Conservation (phyloP, 2,329 filamentous ascomycete species). For the Calonectria naviculata region DNA sequence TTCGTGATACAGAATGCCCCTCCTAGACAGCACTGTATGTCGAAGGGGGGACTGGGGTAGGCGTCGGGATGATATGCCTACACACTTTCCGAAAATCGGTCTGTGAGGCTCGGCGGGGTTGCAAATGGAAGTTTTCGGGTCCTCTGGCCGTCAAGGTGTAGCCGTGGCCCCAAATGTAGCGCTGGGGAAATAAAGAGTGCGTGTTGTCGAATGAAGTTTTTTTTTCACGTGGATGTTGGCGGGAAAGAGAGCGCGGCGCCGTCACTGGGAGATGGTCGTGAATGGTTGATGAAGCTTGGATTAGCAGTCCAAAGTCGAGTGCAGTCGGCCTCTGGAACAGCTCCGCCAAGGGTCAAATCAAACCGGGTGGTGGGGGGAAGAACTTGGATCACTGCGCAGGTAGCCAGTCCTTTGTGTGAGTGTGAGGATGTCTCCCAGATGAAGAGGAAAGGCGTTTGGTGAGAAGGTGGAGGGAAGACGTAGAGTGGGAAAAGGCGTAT, state of each 20-base stretch:
- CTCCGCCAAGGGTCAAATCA: conserved; percentile 42
- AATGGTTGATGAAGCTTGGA: conserved; percentile 36
- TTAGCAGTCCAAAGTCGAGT: conserved; percentile 49
- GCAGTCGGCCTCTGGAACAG: conserved; percentile 53
- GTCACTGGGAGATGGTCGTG: conserved; percentile 27
- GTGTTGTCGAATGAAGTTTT: neutral
- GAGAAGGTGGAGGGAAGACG: conserved; percentile 43
- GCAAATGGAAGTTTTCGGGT: conserved; percentile 13
- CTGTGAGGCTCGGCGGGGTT: conserved; percentile 23
- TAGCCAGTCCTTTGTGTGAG: conserved; percentile 22
- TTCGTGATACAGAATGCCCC: conserved; percentile 44
- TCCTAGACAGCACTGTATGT: conserved; percentile 43
- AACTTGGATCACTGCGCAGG: conserved; percentile 17
- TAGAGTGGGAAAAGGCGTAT: conserved; percentile 45
- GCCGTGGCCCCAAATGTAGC: neutral
- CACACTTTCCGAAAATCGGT: conserved; percentile 16
- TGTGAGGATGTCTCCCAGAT: conserved; percentile 27
- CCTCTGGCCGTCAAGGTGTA: conserved; percentile 4
- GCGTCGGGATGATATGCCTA: conserved; percentile 8
- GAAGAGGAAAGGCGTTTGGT: conserved; percentile 36
- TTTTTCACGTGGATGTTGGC: neutral
- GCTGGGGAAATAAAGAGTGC: neutral
- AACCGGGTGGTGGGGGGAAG: conserved; percentile 14
- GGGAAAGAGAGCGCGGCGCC: neutral
- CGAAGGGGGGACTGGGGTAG: conserved; percentile 2